These are phyloP conservation scores for Byssoonygena ceratinophila DNA, from an alignment of 2,329 filamentous ascomycete species.

Conservation along the genomic window DNA sequence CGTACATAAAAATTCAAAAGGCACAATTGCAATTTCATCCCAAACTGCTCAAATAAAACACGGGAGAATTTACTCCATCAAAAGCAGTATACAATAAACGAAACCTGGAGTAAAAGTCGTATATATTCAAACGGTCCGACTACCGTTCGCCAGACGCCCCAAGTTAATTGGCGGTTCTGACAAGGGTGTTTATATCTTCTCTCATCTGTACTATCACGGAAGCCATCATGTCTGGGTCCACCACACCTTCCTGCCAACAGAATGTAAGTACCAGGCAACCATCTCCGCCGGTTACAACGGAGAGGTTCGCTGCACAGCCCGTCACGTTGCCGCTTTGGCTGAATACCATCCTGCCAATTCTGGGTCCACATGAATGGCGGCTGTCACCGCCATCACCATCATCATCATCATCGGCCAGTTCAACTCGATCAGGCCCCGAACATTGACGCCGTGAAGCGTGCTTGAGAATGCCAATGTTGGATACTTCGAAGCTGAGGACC, in stretches of 20 bases:
- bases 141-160: not conserved
- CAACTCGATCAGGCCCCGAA: not conserved
- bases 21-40: not conserved
- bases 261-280: constrained; percentile 34
- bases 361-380: constrained; percentile 12
- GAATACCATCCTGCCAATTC: constrained; percentile 36
- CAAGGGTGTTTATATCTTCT: constrained; percentile 4
- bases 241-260: constrained; percentile 27
- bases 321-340: constrained; percentile 36
- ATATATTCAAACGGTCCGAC: not conserved
- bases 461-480: constrained; percentile 37
- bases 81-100: not conserved
- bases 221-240: constrained; percentile 1
- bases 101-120: not conserved
- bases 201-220: not conserved
- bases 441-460: not conserved
- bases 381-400: constrained; percentile 8
- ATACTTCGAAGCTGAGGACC: constrained; percentile 35
- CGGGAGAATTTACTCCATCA: not conserved
- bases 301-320: constrained; percentile 32
- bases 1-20: not conserved
- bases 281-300: constrained; percentile 37
- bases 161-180: not conserved
- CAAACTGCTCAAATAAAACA: not conserved
- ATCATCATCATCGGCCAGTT: constrained; percentile 6